Percentiles rank a stretch among this genome's conserved stretches.
phyloP scores from a whole-genome alignment of 2,329 filamentous ascomycete species.

The Penicillium thymicola region DNA sequence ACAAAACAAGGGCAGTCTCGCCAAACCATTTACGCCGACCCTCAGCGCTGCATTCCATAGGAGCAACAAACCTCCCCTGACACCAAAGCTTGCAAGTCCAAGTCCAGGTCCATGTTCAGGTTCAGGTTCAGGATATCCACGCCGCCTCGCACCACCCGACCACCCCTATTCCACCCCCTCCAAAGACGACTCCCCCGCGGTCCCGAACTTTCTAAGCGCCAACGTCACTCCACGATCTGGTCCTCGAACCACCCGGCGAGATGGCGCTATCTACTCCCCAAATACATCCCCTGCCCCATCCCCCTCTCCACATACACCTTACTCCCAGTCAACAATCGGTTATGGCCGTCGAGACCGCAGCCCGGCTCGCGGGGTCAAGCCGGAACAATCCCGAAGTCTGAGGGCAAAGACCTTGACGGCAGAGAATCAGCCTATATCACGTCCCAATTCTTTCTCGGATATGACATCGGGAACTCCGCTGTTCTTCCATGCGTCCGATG shows the following conservation, averaged over 20 bases:
- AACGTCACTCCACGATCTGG: conserved; percentile 79
- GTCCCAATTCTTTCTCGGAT: conserved; percentile 35
- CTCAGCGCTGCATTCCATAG: conserved; percentile 62
- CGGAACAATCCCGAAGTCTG: conserved; percentile 31
- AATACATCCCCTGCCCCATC: conserved; percentile 42
- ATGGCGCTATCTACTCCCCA: conserved; percentile 67
- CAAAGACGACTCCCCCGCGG: conserved; percentile 51
- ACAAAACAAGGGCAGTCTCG: conserved; percentile 50
- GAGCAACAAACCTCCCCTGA: conserved; percentile 54
- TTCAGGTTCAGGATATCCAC: conserved; percentile 22
- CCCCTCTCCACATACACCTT: conserved; percentile 29
- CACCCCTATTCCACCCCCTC: conserved; percentile 34
- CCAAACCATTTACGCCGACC: conserved; percentile 64
- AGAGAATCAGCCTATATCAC: conserved; percentile 34
- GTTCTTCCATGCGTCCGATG: conserved; percentile 92
- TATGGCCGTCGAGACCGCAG: conserved; percentile 35
- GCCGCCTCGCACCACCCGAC: conserved; percentile 34
- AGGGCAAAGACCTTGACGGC: conserved; percentile 39
- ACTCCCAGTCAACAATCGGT: conserved; percentile 27
- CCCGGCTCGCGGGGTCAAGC: conserved; percentile 31
- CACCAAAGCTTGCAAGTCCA: conserved; percentile 56
- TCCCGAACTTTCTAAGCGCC: conserved; percentile 57
- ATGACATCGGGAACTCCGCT: conserved; percentile 51
- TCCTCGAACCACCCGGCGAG: conserved; percentile 66
- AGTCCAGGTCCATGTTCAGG: conserved; percentile 12